Evolutionary conservation across 2,329 filamentous ascomycete species (phyloP).

Genomic region (Aureobasidium mangrovei): DNA sequence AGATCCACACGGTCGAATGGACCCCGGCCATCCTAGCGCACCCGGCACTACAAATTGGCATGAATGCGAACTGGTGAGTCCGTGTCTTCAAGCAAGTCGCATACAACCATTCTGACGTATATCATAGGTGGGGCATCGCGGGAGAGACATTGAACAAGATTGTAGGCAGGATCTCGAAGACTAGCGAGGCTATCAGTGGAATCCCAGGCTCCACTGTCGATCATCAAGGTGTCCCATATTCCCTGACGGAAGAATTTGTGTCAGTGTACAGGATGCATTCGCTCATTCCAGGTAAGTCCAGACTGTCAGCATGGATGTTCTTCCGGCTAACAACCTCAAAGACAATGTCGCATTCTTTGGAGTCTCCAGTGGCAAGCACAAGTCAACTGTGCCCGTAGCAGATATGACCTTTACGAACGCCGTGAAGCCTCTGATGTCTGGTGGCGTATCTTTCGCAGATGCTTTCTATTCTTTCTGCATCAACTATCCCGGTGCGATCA

Average conservation of each 20-base stretch:
- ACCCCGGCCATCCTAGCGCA: conserved; percentile 41
- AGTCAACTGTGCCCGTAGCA: conserved; percentile 24
- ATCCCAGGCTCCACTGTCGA: conserved; percentile 33
- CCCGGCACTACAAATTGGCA: conserved; percentile 35
- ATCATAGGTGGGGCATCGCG: conserved; percentile 19
- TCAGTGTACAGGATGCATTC: conserved; percentile 38
- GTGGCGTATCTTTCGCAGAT: conserved; percentile 28
- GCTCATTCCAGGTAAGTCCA: conserved; percentile 26
- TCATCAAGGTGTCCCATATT: conserved; percentile 33
- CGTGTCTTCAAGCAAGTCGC: neutral
- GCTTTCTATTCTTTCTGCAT: conserved; percentile 40
- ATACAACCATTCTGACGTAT: neutral
- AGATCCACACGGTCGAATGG: conserved; percentile 44
- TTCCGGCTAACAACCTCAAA: neutral
- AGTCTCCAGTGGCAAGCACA: conserved; percentile 23
- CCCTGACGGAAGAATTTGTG: conserved; percentile 38
- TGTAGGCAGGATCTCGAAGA: conserved; percentile 32
- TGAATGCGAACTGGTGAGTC: conserved; percentile 40
- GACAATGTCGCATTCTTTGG: conserved; percentile 31
- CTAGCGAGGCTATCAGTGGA: conserved; percentile 33
- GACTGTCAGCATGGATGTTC: neutral
- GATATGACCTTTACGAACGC: conserved; percentile 30
- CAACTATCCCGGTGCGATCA: conserved; percentile 41
- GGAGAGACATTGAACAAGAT: conserved; percentile 24
- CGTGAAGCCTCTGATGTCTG: conserved; percentile 24